phyloP scores from a whole-genome alignment of 2,329 filamentous ascomycete genomes.

The Tympanopsis confertula region DNA sequence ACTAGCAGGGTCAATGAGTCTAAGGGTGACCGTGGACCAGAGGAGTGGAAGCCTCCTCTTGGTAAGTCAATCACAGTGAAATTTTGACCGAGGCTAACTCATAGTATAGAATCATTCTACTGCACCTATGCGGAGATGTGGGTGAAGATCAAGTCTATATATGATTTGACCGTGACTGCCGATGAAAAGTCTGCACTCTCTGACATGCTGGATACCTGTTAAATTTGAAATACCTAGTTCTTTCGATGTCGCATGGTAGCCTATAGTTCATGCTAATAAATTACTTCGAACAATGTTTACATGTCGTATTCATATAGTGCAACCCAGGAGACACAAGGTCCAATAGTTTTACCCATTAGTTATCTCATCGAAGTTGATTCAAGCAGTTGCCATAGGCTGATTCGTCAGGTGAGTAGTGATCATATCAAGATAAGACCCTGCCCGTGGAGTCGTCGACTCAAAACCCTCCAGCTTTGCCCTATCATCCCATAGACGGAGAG shows the following conservation, averaged over 20 bases:
- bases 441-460: constrained; percentile 11
- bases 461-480: constrained; percentile 17
- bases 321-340: no score
- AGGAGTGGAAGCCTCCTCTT: constrained; percentile 65
- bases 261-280: no score
- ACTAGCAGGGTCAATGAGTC: constrained; percentile 64
- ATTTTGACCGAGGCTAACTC: constrained; percentile 5
- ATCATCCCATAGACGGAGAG: constrained; percentile 22
- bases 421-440: constrained; percentile 12
- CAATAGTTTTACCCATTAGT: no score
- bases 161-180: constrained; percentile 53
- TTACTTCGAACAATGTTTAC: no score
- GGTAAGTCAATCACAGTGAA: constrained; percentile 18
- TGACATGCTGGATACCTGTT: constrained; percentile 56
- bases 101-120: constrained; percentile 43
- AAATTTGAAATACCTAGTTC: no score
- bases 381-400: constrained; percentile 7
- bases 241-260: no score
- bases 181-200: constrained; percentile 61
- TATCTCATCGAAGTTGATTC: no score
- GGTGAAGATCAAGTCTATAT: constrained; percentile 69
- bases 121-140: constrained; percentile 71
- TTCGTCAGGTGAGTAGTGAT: constrained; percentile 12
- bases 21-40: constrained; percentile 66
- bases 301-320: no score